Evolutionary conservation across 1,139 yeast species (phyloP), one percentile per base, ranked within the genome.

Genomic region (Pichia sp.): DNA sequence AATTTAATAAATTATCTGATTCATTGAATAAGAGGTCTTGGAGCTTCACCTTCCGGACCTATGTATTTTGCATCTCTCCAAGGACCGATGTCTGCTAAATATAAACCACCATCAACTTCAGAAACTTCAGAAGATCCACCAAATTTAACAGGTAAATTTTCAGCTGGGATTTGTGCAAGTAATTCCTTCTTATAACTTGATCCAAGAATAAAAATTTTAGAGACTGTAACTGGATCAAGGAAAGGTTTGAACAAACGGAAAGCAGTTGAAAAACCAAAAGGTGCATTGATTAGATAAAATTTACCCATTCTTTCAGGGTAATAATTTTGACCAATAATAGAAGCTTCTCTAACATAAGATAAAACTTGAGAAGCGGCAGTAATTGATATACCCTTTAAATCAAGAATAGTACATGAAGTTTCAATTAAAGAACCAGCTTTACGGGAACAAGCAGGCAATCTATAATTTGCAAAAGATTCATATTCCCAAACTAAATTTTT

Each of bases 221-320:
- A 82, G 34, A 92, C 97, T n/a, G 98, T 92, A 46, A 92, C 97
- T 5, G 97, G 97, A 64, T 92, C 98, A 61, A 92, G 76, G 69
- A 92, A 90, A 49, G 95, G 92, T 70, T 87, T 89, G 70, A 92
- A 87, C 51, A 90, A 64, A 63, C 79, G 79, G 74, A 92, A 92
- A 33, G 95, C 97, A 40, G 97, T 82, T 34, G 96, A 81, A 69
- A 92, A 92, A 5, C 98, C 98, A 65, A 89, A 92, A 51, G 98
- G 98, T 2, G 98, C 96, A 64, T 92, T 92, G 68, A 92, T 87
- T 60, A 90, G 72, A 69, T 87, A 92, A 64, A 92, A 92, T 68
- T 87, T 89, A 60, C 98, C 97, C 97, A 92, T 90, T 69, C 98
- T 84, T 73, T 92, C 98, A n/a, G 98, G 98, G 66, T 92, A 92